phyloP scores from a whole-genome alignment of 345 rosid genomes.

The Iberis pinnata region DNA sequence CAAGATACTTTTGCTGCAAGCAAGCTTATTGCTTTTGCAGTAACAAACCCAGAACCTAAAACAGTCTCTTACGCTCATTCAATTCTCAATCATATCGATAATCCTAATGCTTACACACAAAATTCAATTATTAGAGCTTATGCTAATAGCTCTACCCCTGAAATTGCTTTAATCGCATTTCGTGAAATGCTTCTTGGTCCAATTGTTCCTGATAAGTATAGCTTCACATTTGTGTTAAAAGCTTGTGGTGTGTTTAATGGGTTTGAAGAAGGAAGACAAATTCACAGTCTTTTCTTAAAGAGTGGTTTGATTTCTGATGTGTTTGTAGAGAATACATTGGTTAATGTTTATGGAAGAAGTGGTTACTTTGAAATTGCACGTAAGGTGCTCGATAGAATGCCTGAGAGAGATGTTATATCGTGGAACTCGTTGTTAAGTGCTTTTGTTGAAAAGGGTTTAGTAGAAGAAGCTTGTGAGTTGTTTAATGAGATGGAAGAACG shows the following conservation, averaged over 20 bases:
- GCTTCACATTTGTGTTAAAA: constrained; percentile 41
- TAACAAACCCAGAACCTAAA: constrained; percentile 31
- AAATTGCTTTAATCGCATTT: constrained; percentile 27
- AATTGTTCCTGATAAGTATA: constrained; percentile 37
- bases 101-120: constrained; percentile 37
- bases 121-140: constrained; percentile 41
- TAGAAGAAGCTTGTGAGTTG: constrained; percentile 33
- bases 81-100: constrained; percentile 27
- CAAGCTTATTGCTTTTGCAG: constrained; percentile 38
- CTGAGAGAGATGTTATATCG: constrained; percentile 37
- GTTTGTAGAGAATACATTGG: constrained; percentile 37
- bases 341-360: constrained; percentile 31
- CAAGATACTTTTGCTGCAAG: constrained; percentile 32
- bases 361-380: constrained; percentile 32
- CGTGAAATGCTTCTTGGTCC: constrained; percentile 34
- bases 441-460: constrained; percentile 33
- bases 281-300: constrained; percentile 36
- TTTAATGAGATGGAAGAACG: constrained; percentile 43
- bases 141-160: constrained; percentile 34
- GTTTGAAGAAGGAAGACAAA: constrained; percentile 36
- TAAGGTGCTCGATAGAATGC: constrained; percentile 40
- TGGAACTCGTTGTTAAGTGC: constrained; percentile 44
- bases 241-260: constrained; percentile 41
- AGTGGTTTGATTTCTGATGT: constrained; percentile 29
- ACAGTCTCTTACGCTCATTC: constrained; percentile 43